Evolutionary conservation across 2,329 filamentous ascomycete species (phyloP).

Genomic region (Neospermospora avenae): DNA sequence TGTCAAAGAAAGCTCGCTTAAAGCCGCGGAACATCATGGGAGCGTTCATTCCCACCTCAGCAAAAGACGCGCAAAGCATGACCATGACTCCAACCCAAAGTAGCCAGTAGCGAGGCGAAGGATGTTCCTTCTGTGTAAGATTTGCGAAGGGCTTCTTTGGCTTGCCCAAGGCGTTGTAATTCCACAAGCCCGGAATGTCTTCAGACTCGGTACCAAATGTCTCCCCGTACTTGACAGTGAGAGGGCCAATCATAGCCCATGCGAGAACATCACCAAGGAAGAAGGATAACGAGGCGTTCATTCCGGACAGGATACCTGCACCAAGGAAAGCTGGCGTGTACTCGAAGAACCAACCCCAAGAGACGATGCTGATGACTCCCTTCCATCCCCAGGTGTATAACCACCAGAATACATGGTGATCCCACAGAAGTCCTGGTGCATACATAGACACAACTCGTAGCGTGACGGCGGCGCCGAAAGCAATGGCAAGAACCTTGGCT

Average conservation of each 20-base stretch:
- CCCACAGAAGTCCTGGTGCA: not conserved
- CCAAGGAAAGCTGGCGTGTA: conserved; percentile 2
- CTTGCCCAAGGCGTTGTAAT: not conserved
- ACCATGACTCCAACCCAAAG: conserved; percentile 2
- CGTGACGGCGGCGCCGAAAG: not conserved
- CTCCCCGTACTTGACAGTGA: not conserved
- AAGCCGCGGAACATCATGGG: conserved; percentile 1
- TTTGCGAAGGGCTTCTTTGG: not conserved
- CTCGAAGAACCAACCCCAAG: conserved; percentile 1
- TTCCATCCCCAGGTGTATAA: not conserved
- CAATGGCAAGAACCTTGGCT: not conserved
- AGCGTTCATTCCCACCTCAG: conserved; percentile 1
- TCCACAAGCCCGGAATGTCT: not conserved
- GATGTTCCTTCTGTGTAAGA: not conserved
- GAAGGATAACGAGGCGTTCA: not conserved
- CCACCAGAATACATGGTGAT: conserved; percentile 1
- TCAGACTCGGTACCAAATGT: not conserved
- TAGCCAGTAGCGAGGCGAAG: not conserved
- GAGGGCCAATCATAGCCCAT: not conserved
- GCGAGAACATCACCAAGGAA: not conserved
- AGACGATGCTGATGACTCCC: not conserved
- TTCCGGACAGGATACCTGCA: not conserved
- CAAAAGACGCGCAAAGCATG: not conserved
- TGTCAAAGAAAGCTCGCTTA: not conserved
- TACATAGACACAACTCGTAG: not conserved